phyloP scores from a whole-genome alignment of 108 stramenopile species.

The Craspedostauros australis region DNA sequence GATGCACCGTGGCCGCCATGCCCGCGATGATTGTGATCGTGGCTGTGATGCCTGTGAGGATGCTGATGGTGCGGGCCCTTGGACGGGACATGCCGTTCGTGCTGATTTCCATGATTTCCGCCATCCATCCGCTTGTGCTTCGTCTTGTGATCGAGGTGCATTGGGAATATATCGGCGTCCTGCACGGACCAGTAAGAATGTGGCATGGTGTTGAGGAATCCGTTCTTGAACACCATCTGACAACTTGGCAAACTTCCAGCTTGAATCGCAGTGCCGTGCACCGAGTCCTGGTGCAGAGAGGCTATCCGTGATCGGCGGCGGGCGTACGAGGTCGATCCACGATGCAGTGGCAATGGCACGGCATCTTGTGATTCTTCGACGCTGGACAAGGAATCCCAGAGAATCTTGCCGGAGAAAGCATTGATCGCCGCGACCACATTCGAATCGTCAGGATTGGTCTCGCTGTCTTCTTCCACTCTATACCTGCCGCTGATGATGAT shows the following conservation, averaged over 20 bases:
- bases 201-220: conserved; percentile 19
- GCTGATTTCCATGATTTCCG: conserved; percentile 15
- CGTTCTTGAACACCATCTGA: conserved; percentile 14
- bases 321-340: conserved; percentile 41
- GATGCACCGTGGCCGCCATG: neutral
- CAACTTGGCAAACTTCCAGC: conserved; percentile 25
- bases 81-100: conserved; percentile 12
- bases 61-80: conserved; percentile 4
- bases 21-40: neutral
- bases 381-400: conserved; percentile 50
- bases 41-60: neutral
- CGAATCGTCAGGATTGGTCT: neutral
- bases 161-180: conserved; percentile 25
- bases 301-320: conserved; percentile 63
- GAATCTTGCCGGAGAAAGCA: conserved; percentile 45
- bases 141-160: conserved; percentile 37
- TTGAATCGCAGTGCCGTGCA: neutral
- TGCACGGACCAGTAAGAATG: conserved; percentile 26
- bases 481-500: conserved; percentile 30
- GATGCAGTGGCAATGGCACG: conserved; percentile 13
- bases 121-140: conserved; percentile 9
- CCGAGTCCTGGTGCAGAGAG: neutral
- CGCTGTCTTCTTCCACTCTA: conserved; percentile 3
- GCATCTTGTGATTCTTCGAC: conserved; percentile 7
- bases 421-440: conserved; percentile 42